These are phyloP conservation scores for Tulasnella sp. DNA, from an alignment of 768 basidiomycete genomes.

Conservation along the genomic window DNA sequence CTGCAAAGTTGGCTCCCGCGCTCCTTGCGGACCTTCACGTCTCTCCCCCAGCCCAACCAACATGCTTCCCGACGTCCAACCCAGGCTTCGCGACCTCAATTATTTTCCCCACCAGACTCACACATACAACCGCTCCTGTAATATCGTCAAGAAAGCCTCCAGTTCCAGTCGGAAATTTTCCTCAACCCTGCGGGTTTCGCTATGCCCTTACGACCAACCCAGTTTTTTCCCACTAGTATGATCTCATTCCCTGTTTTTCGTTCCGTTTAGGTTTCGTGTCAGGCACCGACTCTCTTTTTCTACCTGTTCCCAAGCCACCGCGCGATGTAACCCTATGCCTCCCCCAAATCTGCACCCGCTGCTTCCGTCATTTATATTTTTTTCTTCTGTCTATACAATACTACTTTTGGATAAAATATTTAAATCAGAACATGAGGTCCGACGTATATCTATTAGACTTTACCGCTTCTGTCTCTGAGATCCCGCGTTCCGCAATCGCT, in stretches of 20 bases:
- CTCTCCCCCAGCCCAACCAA: not conserved
- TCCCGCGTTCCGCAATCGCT: not conserved
- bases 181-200: not conserved
- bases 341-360: not conserved
- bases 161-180: not conserved
- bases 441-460: not conserved
- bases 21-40: not conserved
- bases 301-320: not conserved
- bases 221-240: not conserved
- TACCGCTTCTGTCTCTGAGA: not conserved
- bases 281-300: not conserved
- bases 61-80: not conserved
- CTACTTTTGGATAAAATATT: not conserved
- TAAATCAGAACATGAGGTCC: not conserved
- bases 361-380: not conserved
- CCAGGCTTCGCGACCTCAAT: not conserved
- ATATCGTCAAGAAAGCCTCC: not conserved
- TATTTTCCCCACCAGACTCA: not conserved
- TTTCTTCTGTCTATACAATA: constrained; percentile 1
- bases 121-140: not conserved
- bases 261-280: not conserved
- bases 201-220: not conserved
- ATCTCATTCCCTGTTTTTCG: not conserved
- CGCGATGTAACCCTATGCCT: not conserved
- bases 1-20: constrained; percentile 19